Base-by-base conservation (phyloP, 495 filamentous ascomycete species). In the Poronia punctata region DNA sequence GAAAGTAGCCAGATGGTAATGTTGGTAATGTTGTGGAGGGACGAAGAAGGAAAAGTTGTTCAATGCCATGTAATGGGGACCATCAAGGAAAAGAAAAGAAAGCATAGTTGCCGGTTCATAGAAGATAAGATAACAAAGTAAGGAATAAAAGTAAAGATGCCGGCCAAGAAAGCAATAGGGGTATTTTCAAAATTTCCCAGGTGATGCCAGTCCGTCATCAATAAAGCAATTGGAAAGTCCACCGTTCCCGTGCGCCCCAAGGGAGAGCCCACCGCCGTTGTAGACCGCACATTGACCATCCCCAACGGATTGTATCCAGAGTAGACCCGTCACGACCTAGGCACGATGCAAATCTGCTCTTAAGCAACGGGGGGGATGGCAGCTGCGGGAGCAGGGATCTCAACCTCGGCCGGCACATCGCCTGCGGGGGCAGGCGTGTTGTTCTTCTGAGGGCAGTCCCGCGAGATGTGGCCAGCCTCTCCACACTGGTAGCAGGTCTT, bases 401-500 rank as follows among this genome's bases (percentile, higher is more conserved):
- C 61, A 34, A 43, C 52, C 21, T 70, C 64, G 31, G 50, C 35
- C 35, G 64, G 57, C 8, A 70, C 73, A 53, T 66, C 68, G 41
- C 72, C 72, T 40, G 62, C 51, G 38, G 57, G 52, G 12, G 25
- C 71, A 40, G 64, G 49, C 35, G 55, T 51, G 5, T 9, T 21
- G 53, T 54, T 60, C 60, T 68, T 70, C 61, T 88, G 76, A 17
- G 87, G 79, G 71, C 90, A 97, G 40, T 97, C 90, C 35, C 88
- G 83, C 32, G 86, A 93, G 62, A 98, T 99, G 68, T 99, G 93
- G 16, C 93, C 92, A 30, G 85, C 76, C 68, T 95, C 82, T 41
- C 88, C 85, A 61, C 93, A 99, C 61, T 88, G 84, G 73, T 99
- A 99, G 79, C 93, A 99, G 45, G 88, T 93, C 79, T 96, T 97